Percentiles rank a stretch among this genome's conserved stretches.
Evolutionary conservation across 2,329 filamentous ascomycete genomes (phyloP).

Genomic region (Cadophora malorum): DNA sequence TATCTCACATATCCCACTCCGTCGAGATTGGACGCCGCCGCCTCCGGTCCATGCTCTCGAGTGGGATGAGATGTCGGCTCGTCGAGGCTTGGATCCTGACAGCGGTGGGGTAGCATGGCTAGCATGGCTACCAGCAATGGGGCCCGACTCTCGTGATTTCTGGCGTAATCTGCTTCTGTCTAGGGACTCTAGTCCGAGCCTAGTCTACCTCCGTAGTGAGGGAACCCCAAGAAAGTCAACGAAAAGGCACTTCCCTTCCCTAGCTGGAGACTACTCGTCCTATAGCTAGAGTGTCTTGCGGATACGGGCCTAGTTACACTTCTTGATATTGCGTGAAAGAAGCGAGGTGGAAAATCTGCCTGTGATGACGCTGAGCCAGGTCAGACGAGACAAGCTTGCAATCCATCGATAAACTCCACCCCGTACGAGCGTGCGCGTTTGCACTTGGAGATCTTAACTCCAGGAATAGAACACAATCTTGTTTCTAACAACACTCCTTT

Average conservation of each 20-base stretch:
- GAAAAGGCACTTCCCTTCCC: neutral
- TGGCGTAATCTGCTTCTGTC: neutral
- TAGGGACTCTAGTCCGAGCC: neutral
- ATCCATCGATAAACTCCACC: conserved; percentile 1
- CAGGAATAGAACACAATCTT: conserved; percentile 17
- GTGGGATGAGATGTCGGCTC: conserved; percentile 19
- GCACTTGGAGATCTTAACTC: conserved; percentile 14
- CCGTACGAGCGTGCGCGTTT: neutral
- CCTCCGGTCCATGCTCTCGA: conserved; percentile 9
- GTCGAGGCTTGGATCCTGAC: conserved; percentile 27
- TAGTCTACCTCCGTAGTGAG: neutral
- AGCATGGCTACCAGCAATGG: neutral
- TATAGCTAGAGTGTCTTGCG: neutral
- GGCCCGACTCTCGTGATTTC: neutral
- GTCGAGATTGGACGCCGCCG: conserved; percentile 25
- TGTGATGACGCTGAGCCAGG: conserved; percentile 6
- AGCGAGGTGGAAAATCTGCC: conserved; percentile 11
- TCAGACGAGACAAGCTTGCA: conserved; percentile 16
- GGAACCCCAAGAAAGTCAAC: neutral
- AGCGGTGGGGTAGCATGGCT: conserved; percentile 22
- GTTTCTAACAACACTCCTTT: conserved; percentile 20
- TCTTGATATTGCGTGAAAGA: conserved; percentile 1
- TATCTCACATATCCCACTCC: conserved; percentile 24
- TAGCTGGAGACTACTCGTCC: neutral
- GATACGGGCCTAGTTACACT: neutral